phyloP scores from a whole-genome alignment of 495 filamentous ascomycete species.

The Annulohypoxylon maeteangense region DNA sequence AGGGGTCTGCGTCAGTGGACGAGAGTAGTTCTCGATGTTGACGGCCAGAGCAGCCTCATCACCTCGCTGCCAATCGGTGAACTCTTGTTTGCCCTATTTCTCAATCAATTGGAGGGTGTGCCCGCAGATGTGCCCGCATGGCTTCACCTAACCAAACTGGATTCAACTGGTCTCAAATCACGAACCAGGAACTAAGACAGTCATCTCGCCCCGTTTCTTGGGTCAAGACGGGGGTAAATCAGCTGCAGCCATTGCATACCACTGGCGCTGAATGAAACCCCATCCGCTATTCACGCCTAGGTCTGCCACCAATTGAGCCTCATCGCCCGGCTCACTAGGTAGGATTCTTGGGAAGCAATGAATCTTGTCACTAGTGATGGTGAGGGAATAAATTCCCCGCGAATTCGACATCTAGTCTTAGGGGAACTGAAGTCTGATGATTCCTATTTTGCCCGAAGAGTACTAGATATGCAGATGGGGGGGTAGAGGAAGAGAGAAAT shows the following conservation, averaged over 20 bases:
- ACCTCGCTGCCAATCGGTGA: slow-evolving; percentile 29
- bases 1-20: slow-evolving; percentile 30
- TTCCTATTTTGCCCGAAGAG: slow-evolving; percentile 16
- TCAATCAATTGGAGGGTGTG: slow-evolving; percentile 21
- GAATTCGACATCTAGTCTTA: slow-evolving; percentile 4
- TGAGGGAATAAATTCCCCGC: slow-evolving; percentile 25
- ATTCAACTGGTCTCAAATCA: slow-evolving; percentile 1
- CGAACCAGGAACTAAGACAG: slow-evolving; percentile 20
- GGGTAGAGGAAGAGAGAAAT: slow-evolving; percentile 1
- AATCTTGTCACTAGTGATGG: not conserved
- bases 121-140: slow-evolving; percentile 29
- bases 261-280: slow-evolving; percentile 18
- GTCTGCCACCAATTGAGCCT: slow-evolving; percentile 26
- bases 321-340: slow-evolving; percentile 33
- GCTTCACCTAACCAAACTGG: slow-evolving; percentile 27
- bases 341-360: slow-evolving; percentile 35
- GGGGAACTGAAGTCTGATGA: not conserved
- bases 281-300: not conserved
- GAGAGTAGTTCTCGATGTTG: slow-evolving; percentile 13
- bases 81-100: slow-evolving; percentile 37
- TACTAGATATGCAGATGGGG: not conserved
- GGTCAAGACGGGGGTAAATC: slow-evolving; percentile 20
- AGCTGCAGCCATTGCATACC: slow-evolving; percentile 16
- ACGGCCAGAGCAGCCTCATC: slow-evolving; percentile 35
- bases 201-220: slow-evolving; percentile 44